Evolutionary conservation across 2,329 filamentous ascomycete species (phyloP), one percentile per base, ranked within the genome.

Genomic region (Fusarium penzigii): DNA sequence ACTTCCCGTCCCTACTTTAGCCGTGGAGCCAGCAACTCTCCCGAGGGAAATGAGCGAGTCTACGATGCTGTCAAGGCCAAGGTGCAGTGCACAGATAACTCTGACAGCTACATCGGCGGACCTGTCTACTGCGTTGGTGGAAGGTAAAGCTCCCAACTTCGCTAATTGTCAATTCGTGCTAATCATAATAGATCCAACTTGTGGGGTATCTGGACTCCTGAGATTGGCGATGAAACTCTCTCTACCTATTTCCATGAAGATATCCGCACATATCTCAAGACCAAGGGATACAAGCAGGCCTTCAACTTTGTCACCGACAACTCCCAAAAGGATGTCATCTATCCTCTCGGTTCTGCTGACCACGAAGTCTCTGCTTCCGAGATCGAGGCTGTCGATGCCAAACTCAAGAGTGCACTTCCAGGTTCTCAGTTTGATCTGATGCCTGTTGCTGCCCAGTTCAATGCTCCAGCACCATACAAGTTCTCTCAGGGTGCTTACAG

Each of bases 61-160:
- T 60, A 60, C 3, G 56, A 60, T 13, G 49, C 56, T 2, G 57
- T 59, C 3, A 60, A 60, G 6, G 57, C 57, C 10, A 60, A 60
- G 6, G 54, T 59, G 0, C 56, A 60, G 25, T 41, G 44, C 14
- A 60, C 56, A 1, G 57, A 60, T 2, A 42, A 38, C 2, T 60
- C 57, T 2, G 57, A 60, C n/a, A 48, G 46, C 17, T 60, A 60
- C 9, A 49, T 60, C 13, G 57, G 57, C 2, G 56, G 53, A 1
- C 56, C 57, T 0, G 57, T 60, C 12, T 60, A 60, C 5, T 60
- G 57, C 1, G 42, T 60, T 1, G 57, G 57, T 0, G 57, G 57
- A 25, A 25, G 20, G 20, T 25, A 4, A 25, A 25, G 7, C 20
- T 25, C 20, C 20, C 7, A 25, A 25, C 20, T 25, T 25, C 5